Evolutionary conservation across 768 basidiomycete species (phyloP).

Genomic region (Pleurotus cornucopiae): DNA sequence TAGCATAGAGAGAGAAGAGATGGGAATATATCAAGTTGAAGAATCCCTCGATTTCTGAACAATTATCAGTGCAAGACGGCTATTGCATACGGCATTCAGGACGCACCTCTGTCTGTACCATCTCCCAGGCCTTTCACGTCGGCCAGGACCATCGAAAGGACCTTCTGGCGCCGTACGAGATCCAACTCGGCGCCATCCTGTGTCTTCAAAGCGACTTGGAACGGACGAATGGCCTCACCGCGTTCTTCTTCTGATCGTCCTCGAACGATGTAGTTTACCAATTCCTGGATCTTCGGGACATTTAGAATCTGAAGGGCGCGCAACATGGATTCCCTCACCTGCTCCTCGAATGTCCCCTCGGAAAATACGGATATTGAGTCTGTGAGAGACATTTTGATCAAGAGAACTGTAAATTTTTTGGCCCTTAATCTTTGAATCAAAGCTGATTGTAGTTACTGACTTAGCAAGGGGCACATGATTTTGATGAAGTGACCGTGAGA

Average conservation of each 20-base stretch:
- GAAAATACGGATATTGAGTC: conserved; percentile 84
- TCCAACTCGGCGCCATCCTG: conserved; percentile 53
- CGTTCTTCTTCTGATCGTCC: conserved; percentile 67
- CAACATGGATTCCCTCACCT: conserved; percentile 39
- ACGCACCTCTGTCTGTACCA: conserved; percentile 71
- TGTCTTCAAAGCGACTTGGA: conserved; percentile 55
- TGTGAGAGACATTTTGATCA: conserved; percentile 53
- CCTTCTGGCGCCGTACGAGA: conserved; percentile 43
- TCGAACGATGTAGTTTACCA: conserved; percentile 70
- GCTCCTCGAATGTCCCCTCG: conserved; percentile 86
- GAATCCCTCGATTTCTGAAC: conserved; percentile 77
- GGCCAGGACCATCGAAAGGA: conserved; percentile 55
- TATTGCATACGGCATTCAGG: not conserved
- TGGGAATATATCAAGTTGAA: conserved; percentile 82
- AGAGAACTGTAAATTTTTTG: not conserved
- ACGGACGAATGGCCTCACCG: conserved; percentile 54
- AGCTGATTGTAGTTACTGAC: too few relatives aligned
- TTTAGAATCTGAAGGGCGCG: not conserved
- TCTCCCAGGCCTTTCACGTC: conserved; percentile 71
- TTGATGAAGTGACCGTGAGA: too few relatives aligned
- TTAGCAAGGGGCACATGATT: too few relatives aligned
- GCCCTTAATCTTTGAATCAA: too few relatives aligned
- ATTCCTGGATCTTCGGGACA: conserved; percentile 60
- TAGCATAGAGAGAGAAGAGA: conserved; percentile 55
- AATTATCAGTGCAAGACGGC: conserved; percentile 4